Conservation (phyloP, 352 stramenopile species). For the Phytophthora europaea region DNA sequence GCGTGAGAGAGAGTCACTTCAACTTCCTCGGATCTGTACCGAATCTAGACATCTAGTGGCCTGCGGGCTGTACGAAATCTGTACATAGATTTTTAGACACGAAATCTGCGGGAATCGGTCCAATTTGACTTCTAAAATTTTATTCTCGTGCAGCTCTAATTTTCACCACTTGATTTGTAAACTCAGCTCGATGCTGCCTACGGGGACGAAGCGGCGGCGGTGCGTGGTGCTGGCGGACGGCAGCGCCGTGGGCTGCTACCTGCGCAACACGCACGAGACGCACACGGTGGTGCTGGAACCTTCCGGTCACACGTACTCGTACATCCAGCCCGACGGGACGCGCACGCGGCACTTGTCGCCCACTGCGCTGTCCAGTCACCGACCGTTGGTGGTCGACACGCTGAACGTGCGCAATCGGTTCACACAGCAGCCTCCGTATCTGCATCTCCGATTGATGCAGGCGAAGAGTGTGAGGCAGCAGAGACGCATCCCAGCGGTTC, state of each 20-base stretch:
- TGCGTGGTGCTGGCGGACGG: slow-evolving; percentile 68
- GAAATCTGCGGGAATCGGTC: too few species aligned
- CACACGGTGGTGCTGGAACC: slow-evolving; percentile 72
- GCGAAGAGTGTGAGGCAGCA: slow-evolving; percentile 24
- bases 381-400: slow-evolving; percentile 47
- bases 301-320: slow-evolving; percentile 68
- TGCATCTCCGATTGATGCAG: slow-evolving; percentile 43
- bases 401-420: slow-evolving; percentile 72
- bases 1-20: too few species aligned
- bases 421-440: slow-evolving; percentile 47
- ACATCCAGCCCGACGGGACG: slow-evolving; percentile 56
- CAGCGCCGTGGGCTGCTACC: slow-evolving; percentile 59
- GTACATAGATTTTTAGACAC: too few species aligned
- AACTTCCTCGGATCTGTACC: too few species aligned
- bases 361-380: slow-evolving; percentile 61
- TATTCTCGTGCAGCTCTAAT: too few species aligned
- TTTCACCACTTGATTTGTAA: too few species aligned
- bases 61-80: too few species aligned
- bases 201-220: slow-evolving; percentile 30
- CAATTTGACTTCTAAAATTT: too few species aligned
- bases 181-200: too few species aligned
- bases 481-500: slow-evolving; percentile 20
- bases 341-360: slow-evolving; percentile 66
- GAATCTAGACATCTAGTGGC: too few species aligned
- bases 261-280: slow-evolving; percentile 54